These are phyloP conservation scores for Neofusicoccum umdonicola DNA, from an alignment of 2,329 filamentous ascomycete species.

Conservation along the genomic window DNA sequence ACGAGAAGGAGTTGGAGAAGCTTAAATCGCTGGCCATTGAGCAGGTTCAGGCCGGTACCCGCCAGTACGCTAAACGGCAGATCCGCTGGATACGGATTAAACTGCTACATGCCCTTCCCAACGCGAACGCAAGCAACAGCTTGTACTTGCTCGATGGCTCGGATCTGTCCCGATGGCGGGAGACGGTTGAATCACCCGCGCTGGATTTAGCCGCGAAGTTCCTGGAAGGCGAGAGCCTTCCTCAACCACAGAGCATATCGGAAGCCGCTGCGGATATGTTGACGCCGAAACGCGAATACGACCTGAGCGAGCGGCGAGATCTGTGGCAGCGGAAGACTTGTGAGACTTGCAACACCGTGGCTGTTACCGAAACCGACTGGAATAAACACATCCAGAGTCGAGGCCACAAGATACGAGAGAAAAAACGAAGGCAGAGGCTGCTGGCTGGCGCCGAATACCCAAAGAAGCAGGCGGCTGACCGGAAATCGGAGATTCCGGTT, in stretches of 20 bases:
- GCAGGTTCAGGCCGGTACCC: constrained; percentile 75
- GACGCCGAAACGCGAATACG: constrained; percentile 53
- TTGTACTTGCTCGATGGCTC: constrained; percentile 83
- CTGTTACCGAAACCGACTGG: constrained; percentile 59
- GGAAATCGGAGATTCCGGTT: background rate
- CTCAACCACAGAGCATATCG: constrained; percentile 55
- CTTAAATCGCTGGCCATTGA: constrained; percentile 64
- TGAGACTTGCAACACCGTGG: constrained; percentile 63
- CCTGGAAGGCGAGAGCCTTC: constrained; percentile 54
- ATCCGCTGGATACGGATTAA: constrained; percentile 84
- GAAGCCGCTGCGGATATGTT: constrained; percentile 56
- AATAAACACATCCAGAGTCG: constrained; percentile 55
- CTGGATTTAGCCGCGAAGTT: constrained; percentile 62
- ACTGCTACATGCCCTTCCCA: constrained; percentile 66
- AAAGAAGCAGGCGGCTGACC: background rate
- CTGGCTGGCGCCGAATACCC: background rate
- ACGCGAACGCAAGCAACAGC: constrained; percentile 52
- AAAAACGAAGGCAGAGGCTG: constrained; percentile 29
- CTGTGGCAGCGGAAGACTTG: constrained; percentile 60
- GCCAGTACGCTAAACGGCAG: constrained; percentile 84
- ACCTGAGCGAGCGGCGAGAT: constrained; percentile 42
- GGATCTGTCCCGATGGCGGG: constrained; percentile 60
- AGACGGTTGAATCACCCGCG: constrained; percentile 65
- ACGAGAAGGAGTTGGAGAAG: constrained; percentile 47
- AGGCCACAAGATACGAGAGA: constrained; percentile 44